Percentiles rank a stretch among this genome's conserved stretches.
Evolutionary conservation across 208 protist species (phyloP).

Genomic region (Porcisia deanei): DNA sequence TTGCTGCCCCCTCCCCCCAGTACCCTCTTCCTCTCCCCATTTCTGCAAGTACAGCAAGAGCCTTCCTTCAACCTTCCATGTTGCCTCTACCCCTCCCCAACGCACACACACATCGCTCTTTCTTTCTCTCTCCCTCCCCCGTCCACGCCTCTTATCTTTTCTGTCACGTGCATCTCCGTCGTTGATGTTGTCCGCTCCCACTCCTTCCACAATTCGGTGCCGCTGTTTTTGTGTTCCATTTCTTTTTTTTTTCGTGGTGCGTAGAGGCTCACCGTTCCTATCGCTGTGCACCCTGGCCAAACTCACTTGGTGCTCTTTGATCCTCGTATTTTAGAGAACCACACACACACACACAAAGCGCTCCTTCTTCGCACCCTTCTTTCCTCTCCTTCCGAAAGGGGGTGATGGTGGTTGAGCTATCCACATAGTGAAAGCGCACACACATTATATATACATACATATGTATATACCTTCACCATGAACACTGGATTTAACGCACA

Average conservation of each 20-base stretch:
- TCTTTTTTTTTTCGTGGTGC: too few species aligned
- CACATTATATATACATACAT: background rate
- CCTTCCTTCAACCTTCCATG: too few species aligned
- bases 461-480: constrained; percentile 5
- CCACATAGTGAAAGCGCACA: background rate
- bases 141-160: too few species aligned
- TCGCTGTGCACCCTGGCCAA: too few species aligned
- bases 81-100: too few species aligned
- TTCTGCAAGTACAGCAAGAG: too few species aligned
- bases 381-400: background rate
- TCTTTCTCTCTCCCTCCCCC: too few species aligned
- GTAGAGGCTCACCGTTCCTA: too few species aligned
- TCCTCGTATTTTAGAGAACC: background rate
- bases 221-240: background rate
- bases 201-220: background rate
- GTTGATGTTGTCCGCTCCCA: background rate
- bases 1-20: too few species aligned
- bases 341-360: too few species aligned
- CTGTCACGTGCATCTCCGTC: background rate
- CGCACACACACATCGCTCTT: too few species aligned
- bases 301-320: background rate
- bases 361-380: background rate
- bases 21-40: too few species aligned
- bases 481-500: constrained; percentile 21
- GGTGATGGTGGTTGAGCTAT: background rate